Base-by-base conservation (phyloP, 345 rosid genomes). In the Punica granatum region DNA sequence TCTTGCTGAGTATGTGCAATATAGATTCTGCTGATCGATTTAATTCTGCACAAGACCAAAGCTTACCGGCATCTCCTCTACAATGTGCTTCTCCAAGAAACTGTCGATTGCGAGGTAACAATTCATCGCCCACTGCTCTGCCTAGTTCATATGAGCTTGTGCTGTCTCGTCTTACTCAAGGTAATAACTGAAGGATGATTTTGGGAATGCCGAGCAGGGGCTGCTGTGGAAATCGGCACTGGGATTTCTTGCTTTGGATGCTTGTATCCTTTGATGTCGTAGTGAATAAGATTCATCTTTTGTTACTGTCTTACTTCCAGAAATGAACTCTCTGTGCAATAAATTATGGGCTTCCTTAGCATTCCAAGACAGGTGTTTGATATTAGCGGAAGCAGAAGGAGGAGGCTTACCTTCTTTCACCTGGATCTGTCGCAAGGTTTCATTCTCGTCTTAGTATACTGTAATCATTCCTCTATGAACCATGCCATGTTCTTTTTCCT, bases 1-100 rank as follows among this genome's bases (percentile, higher is more conserved):
- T 11, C 35, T 19, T 54, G 10, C 23, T 42, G 67, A 26, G 37
- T 33, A 23, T 7, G n/a, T n/a, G n/a, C n/a, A n/a, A n/a, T n/a
- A n/a, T 69, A 92, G 96, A 92, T 92, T 58, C 76, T 90, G 58
- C 79, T 85, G 78, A 84, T 92, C 69, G 96, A 92, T 85, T 79
- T 90, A 90, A 83, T 88, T 73, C 85, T 92, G 69, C 98, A 85
- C 83, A 88, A 84, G 80, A 80, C 81, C 16, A 85, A 85, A 72
- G 90, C 94, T 8, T 90, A 85, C 67, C 77, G 86, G 53, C 97
- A 93, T 83, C 75, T 93, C 39, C 84, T 90, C 26, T 86, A 71
- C 77, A 88, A 89, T 78, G 86, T 81, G 21, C 68, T 87, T n/a
- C 78, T 70, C 71, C 85, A 80, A 73, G 73, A 83, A 71, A 67